Base-by-base conservation (phyloP, 768 basidiomycete genomes). In the Tricholoma sp. region DNA sequence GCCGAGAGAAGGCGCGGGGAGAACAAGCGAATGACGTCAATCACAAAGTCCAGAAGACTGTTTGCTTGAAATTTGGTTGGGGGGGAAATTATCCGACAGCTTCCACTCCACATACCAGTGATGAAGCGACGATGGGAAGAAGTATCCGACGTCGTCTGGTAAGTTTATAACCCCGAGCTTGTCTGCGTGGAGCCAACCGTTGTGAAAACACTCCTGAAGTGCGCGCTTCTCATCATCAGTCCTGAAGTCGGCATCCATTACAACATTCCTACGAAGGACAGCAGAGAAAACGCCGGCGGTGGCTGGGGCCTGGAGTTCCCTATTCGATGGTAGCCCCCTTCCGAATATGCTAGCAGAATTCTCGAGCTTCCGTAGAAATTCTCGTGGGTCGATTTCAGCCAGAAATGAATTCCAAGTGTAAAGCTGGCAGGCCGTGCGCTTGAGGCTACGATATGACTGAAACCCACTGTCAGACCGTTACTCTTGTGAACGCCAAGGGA, bases 41-140 rank as follows among this genome's bases (percentile, higher is more conserved):
- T n/a, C n/a, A n/a, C n/a, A n/a, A n/a, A n/a, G n/a, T n/a, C n/a
- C n/a, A 39, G 37, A 7, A 39, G 2, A 39, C n/a, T n/a, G 37
- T 2, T 4, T 7, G 7, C 4, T 2, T 39, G 16, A 16, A 39
- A 39, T n/a, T 2, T 2, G 7, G 14, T 39, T 39, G 37, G 7
- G 2, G 37, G 32, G 4, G 11, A 29, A 3, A 60, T 46, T 64
- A 64, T n/a, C 43, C 43, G n/a, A 51, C 50, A 45, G 43, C n/a
- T n/a, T n/a, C n/a, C n/a, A n/a, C n/a, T n/a, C n/a, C n/a, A n/a
- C n/a, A n/a, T n/a, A n/a, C n/a, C n/a, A n/a, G n/a, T n/a, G n/a
- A n/a, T n/a, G n/a, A n/a, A n/a, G n/a, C n/a, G n/a, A n/a, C n/a
- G n/a, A n/a, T n/a, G n/a, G n/a, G n/a, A n/a, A n/a, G n/a, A n/a